Base-by-base conservation (phyloP, 805 yeast genomes). In the Diddensiella santjacobensis region DNA sequence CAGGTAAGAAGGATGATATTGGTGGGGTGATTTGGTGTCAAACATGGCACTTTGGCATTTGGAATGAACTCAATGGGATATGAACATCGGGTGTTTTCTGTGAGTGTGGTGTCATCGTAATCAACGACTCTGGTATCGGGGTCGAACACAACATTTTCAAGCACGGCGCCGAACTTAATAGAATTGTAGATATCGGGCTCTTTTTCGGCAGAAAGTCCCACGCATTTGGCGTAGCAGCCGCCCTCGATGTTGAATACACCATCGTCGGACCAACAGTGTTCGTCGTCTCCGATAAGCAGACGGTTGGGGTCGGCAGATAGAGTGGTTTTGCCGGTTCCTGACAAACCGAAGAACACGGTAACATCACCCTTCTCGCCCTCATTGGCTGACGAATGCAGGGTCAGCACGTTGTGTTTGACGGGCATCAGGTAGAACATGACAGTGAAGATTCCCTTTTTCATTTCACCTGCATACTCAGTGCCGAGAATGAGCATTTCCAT, bases 221-320 rank as follows among this genome's bases (percentile, higher is more conserved):
- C 76, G 75, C 97, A 90, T 74, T 91, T 91, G 63, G 98, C 98
- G 76, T 91, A 91, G 78, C 99, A 91, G 58, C 99, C 99, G 71
- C 99, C 99, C 76, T 91, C 99, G 64, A 91, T 90, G 80, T 93
- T 93, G 83, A 91, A 91, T 51, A 91, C 97, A 74, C 99, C 99
- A 59, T 85, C 76, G 71, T 91, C 95, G 17, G 97, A 87, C 99
- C 99, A 91, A 77, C 98, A 91, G 76, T 91, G 99, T 75, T 91
- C 99, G 68, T 91, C 99, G 70, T 91, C 99, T 69, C 99, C 99
- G 66, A 91, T 91, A 68, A 91, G 80, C 68, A 79, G 72, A 71
- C 99, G 84, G 72, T 87, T 76, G 51, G 96, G 96, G 68, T 91
- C 98, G 47, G 98, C 98, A 60, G 96, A 86, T 60, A 91, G 75